phyloP scores from a whole-genome alignment of 805 yeast species.

The Hanseniaspora guilliermondii region DNA sequence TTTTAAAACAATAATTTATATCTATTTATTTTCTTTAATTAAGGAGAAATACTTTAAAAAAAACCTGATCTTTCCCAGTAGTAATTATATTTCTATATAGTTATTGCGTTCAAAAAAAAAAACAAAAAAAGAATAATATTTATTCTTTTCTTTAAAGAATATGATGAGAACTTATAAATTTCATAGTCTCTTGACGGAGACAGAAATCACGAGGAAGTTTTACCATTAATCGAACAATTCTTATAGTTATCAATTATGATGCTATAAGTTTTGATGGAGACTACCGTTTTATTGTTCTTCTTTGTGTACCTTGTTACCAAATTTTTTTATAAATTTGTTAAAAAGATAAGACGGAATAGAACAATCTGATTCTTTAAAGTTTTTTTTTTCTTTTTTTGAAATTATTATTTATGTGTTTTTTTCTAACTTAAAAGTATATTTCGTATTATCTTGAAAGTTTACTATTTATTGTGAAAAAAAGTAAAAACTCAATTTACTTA shows the following conservation, averaged over 20 bases:
- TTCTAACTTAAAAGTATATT: neutral
- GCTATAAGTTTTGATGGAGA: conserved; percentile 13
- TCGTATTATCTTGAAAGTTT: neutral
- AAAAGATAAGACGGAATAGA: conserved; percentile 15
- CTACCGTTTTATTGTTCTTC: conserved; percentile 14
- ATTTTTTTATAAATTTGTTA: conserved; percentile 1
- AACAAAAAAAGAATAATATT: no score
- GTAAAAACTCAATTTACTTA: no score
- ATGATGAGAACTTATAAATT: conserved; percentile 11
- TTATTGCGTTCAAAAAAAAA: conserved; percentile 8
- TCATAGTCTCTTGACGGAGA: conserved; percentile 9
- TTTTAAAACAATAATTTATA: neutral
- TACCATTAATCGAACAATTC: conserved; percentile 14
- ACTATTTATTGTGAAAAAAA: neutral
- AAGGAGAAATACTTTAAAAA: neutral
- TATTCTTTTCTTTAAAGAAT: conserved; percentile 3
- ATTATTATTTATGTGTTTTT: neutral
- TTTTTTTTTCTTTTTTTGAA: neutral
- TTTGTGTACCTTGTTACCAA: conserved; percentile 15
- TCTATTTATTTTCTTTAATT: neutral
- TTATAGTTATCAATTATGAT: no score
- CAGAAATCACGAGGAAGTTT: conserved; percentile 13
- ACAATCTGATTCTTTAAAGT: conserved; percentile 14
- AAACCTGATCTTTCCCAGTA: conserved; percentile 13
- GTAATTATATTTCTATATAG: neutral